A percentile compares a stretch with the other conserved stretches of the same genome.
phyloP scores from a whole-genome alignment of 1,284 basidiomycete genomes.

The Kalmanozyma brasiliensis region DNA sequence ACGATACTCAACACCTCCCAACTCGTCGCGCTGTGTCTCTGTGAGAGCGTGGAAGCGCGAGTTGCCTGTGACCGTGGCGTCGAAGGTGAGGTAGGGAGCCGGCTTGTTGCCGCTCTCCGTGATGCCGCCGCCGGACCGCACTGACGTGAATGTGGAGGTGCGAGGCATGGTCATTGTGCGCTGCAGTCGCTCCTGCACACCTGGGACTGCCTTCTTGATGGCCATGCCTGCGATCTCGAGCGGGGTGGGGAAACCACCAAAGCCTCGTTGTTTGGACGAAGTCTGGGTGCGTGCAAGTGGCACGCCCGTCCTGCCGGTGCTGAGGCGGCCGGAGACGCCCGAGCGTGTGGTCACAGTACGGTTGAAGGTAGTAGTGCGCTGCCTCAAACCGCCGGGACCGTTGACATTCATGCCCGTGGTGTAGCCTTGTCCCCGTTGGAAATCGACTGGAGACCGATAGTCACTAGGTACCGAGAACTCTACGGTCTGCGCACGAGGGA shows the following conservation, averaged over 20 bases:
- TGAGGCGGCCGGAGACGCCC: conserved; percentile 34
- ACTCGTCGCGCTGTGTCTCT: conserved; percentile 85
- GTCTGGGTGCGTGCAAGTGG: conserved; percentile 69
- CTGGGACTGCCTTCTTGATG: conserved; percentile 64
- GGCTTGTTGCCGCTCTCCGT: conserved; percentile 32
- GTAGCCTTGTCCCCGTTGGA: conserved; percentile 20
- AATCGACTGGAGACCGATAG: conserved; percentile 24
- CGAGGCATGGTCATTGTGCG: conserved; percentile 75
- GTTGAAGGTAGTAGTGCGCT: conserved; percentile 32
- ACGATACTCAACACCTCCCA: conserved; percentile 95
- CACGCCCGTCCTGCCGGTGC: conserved; percentile 36
- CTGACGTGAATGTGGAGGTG: conserved; percentile 74
- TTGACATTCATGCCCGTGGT: conserved; percentile 15
- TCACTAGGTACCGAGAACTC: conserved; percentile 71
- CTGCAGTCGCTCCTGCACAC: conserved; percentile 48
- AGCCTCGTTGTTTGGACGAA: conserved; percentile 70
- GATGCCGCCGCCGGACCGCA: conserved; percentile 65
- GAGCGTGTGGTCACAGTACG: conserved; percentile 50
- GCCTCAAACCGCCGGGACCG: conserved; percentile 15
- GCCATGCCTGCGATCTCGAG: conserved; percentile 73
- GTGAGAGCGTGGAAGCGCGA: conserved; percentile 85
- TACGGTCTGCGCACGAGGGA: conserved; percentile 73
- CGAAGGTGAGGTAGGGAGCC: conserved; percentile 87
- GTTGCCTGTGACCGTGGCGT: conserved; percentile 74
- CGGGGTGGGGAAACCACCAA: conserved; percentile 91